These are phyloP conservation scores for Pythium brachiatum DNA, from an alignment of 352 stramenopile species.

Conservation along the genomic window DNA sequence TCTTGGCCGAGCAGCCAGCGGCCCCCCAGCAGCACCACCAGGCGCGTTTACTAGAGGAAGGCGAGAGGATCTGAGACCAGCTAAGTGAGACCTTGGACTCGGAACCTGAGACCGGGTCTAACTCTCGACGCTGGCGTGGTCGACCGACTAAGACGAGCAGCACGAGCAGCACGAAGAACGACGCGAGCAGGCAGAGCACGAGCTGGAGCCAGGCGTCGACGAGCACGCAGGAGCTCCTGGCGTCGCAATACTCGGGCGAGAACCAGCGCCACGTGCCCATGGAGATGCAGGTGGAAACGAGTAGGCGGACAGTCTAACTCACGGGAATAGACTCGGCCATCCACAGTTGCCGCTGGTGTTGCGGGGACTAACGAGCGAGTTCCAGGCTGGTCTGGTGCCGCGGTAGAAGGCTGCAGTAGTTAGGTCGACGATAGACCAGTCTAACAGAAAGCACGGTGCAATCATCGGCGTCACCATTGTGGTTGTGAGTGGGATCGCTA, in stretches of 20 bases:
- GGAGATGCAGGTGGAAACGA: neutral
- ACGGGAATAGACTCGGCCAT: neutral
- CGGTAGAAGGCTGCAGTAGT: no score
- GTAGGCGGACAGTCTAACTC: neutral
- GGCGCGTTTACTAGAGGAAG: neutral
- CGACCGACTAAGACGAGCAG: neutral
- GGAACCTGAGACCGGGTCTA: slow-evolving; percentile 8
- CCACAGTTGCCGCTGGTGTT: no score
- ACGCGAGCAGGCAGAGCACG: slow-evolving; percentile 24
- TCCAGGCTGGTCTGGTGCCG: no score
- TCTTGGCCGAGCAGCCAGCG: slow-evolving; percentile 24
- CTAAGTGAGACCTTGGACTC: slow-evolving; percentile 1
- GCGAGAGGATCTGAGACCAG: neutral
- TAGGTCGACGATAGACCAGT: neutral
- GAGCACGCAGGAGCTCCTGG: slow-evolving; percentile 53
- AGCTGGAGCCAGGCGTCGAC: slow-evolving; percentile 65
- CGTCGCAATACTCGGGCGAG: slow-evolving; percentile 43
- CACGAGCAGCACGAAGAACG: slow-evolving; percentile 29
- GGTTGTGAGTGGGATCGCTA: no score
- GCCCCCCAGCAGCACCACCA: slow-evolving; percentile 18
- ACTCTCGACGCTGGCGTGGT: slow-evolving; percentile 5
- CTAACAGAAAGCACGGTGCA: neutral
- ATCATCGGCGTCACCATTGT: neutral
- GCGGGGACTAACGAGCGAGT: no score
- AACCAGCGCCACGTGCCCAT: slow-evolving; percentile 66